Base-by-base conservation (phyloP, 1,284 basidiomycete species). In the Ganoderma lucidum region DNA sequence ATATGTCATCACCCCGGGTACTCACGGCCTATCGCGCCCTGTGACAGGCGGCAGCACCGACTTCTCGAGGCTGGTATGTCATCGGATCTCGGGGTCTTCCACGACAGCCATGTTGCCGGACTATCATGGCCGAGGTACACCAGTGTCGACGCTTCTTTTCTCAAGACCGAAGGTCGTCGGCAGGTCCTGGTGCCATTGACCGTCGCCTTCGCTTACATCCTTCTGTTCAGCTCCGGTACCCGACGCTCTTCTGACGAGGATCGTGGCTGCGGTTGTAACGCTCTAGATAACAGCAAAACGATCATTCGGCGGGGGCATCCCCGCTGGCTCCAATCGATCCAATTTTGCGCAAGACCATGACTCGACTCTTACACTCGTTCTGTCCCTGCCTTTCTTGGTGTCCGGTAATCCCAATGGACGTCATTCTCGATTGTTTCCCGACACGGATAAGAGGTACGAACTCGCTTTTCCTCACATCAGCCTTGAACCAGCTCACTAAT, bases 61-160 rank as follows among this genome's bases (percentile, higher is more conserved):
- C 15, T 19, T 39, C 23, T 23, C 41, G 32, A 23, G 30, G 42
- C n/a, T 60, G 66, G 37, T 66, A 68, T 67, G 58, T 62, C 56
- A 59, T 55, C 71, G 69, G 71, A 63, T 62, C 65, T 63, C 69
- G 71, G 67, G n/a, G 28, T 72, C 68, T 66, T 68, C 63, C 59
- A 66, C 42, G 64, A 58, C 48, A 56, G 14, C 32, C 55, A 32
- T 62, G 51, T 30, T 37, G 37, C 68, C 68, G 70, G 65, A 59
- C 59, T 53, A 58, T 62, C 62, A 48, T 37, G 59, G 59, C 39
- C 30, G 10, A 59, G 56, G 19, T 23, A 12, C 19, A 37, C 35
- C 37, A 61, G 41, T 23, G 42, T 42, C 39, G 23, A 30, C 39
- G 19, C 63, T 64, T 68, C 67, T 32, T 55, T 68, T 68, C 67